Evolutionary conservation across 306 rosid genomes (phyloP), one percentile per base, ranked within the genome.

Genomic region (Vicia faba): DNA sequence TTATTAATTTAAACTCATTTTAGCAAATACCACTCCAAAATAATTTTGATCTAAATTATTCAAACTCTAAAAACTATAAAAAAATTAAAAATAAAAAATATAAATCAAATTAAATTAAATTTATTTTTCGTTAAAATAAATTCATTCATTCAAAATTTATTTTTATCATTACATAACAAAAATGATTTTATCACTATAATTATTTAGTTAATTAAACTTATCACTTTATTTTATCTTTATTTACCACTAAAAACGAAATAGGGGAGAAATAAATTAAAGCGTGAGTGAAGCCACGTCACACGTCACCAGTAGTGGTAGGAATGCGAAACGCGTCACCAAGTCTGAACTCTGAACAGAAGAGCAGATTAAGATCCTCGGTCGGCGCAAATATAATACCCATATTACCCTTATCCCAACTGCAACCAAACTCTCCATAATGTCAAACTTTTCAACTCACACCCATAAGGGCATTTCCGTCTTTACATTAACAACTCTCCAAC

Each of bases 401-500:
- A 5, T 2, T 70, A 26, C 81, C 82, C 72, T 20, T 44, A 1
- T 8, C 4, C 31, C 28, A 46, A 41, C 71, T 43, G 13, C 33
- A 31, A 12, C 16, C 5, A 61, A 40, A 12, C 18, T 3, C 56
- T 39, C 64, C 8, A 5, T 0, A 7, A 71, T 57, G 91, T 84
- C 91, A 82, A 80, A 71, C 39, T 15, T 15, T 31, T 66, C 79
- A 75, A 41, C 79, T 69, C 72, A 49, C 15, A 55, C 53, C 0
- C 2, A 0, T 2, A 57, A 71, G 87, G 86, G 68, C 2, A 4
- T 62, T 71, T 10, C 0, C 9, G 86, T 80, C 78, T 36, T 60
- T 62, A 41, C 41, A 0, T 0, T 1, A 45, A 44, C 72, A 61
- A 40, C 79, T 8, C 13, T 20, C n/a, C 40, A 53, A 45, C 7